Percentiles rank a stretch among this genome's conserved stretches.
phyloP scores from a whole-genome alignment of 495 filamentous ascomycete species.

The Acidomyces sp. region DNA sequence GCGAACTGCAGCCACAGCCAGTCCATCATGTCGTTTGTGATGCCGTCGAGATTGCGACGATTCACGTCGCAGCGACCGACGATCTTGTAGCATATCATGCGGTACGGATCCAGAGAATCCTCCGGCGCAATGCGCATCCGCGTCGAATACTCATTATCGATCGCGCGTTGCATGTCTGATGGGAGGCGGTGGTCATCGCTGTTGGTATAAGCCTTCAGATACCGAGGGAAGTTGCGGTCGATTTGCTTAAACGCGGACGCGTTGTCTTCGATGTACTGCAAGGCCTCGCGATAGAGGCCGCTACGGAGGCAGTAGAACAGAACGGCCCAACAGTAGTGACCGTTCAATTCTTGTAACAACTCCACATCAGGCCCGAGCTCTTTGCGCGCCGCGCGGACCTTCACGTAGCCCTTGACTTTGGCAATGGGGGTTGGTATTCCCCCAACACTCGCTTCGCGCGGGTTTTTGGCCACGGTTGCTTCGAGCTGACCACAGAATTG shows the following conservation, averaged over 20 bases:
- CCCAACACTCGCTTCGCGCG: slow-evolving; percentile 76
- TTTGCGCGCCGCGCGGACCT: slow-evolving; percentile 58
- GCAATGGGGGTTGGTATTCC: slow-evolving; percentile 76
- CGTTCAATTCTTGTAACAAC: slow-evolving; percentile 57
- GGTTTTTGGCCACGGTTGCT: slow-evolving; percentile 61
- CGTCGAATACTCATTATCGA: slow-evolving; percentile 79
- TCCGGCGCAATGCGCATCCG: slow-evolving; percentile 70
- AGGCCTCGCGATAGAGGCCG: slow-evolving; percentile 72
- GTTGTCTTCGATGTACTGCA: slow-evolving; percentile 70
- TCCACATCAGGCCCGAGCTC: slow-evolving; percentile 65
- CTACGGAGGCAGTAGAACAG: slow-evolving; percentile 85
- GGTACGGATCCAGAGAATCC: slow-evolving; percentile 81
- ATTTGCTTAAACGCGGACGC: slow-evolving; percentile 67
- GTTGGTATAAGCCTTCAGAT: slow-evolving; percentile 68
- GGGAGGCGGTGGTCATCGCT: slow-evolving; percentile 57
- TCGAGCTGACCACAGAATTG: slow-evolving; percentile 63
- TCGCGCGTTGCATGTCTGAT: slow-evolving; percentile 66
- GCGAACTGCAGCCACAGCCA: slow-evolving; percentile 96
- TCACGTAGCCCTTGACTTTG: slow-evolving; percentile 84
- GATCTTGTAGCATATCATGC: slow-evolving; percentile 95
- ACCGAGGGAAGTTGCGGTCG: slow-evolving; percentile 80
- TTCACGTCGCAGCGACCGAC: slow-evolving; percentile 85
- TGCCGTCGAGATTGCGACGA: slow-evolving; percentile 63
- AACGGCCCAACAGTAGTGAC: slow-evolving; percentile 82
- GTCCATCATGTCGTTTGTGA: slow-evolving; percentile 74